Percentiles rank a stretch among this genome's conserved stretches.
phyloP scores from a whole-genome alignment of 2,329 filamentous ascomycete species.

The Cadophora sp. region DNA sequence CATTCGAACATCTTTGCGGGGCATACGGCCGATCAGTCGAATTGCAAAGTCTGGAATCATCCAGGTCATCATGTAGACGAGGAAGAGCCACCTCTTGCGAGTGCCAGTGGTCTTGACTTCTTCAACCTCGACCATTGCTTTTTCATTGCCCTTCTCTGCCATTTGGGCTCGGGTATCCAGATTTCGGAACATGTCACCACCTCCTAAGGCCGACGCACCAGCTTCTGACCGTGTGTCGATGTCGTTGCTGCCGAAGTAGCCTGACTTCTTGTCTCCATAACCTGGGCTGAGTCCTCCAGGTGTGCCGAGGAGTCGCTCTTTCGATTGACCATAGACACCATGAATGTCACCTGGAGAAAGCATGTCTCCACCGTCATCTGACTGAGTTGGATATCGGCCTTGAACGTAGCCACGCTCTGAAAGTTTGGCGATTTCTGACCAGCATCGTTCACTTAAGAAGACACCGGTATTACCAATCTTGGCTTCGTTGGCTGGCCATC shows the following conservation, averaged over 20 bases:
- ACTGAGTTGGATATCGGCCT: conserved; percentile 59
- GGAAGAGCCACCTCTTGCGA: conserved; percentile 88
- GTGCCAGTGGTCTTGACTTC: conserved; percentile 77
- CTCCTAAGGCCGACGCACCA: conserved; percentile 87
- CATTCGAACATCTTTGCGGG: conserved; percentile 87
- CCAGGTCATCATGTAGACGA: conserved; percentile 86
- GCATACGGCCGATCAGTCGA: conserved; percentile 79
- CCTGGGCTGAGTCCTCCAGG: conserved; percentile 55
- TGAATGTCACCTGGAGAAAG: conserved; percentile 61
- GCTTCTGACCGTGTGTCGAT: conserved; percentile 89
- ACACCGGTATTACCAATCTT: conserved; percentile 90
- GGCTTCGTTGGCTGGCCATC: conserved; percentile 92
- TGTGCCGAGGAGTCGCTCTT: conserved; percentile 62
- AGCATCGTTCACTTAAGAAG: conserved; percentile 94
- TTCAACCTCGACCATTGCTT: conserved; percentile 89
- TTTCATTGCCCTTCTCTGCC: conserved; percentile 93
- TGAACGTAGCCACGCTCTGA: conserved; percentile 65
- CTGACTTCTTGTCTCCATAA: conserved; percentile 77
- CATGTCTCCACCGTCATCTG: conserved; percentile 67
- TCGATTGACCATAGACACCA: conserved; percentile 63
- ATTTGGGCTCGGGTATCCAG: conserved; percentile 93
- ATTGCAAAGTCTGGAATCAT: conserved; percentile 87
- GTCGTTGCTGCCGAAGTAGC: conserved; percentile 78
- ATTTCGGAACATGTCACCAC: conserved; percentile 97
- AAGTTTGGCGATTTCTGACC: conserved; percentile 86